Conservation (phyloP, 768 basidiomycete species). For the Collybia mongolica region DNA sequence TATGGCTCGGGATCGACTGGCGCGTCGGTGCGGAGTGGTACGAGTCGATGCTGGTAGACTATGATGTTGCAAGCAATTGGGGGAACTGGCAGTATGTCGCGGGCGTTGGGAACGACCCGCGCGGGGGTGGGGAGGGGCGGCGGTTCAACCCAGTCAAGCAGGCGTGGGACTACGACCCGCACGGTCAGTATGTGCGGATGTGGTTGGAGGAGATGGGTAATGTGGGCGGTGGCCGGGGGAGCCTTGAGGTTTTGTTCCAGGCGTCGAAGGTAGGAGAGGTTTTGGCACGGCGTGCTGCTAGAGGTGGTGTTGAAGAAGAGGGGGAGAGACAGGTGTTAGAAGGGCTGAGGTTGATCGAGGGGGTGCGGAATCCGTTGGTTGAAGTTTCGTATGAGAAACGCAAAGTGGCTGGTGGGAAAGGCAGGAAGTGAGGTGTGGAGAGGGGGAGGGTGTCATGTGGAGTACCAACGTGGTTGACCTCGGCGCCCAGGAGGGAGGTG, state of each 20-base stretch:
- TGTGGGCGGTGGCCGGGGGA: neutral
- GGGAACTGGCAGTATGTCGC: slow-evolving; percentile 5
- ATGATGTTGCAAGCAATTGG: slow-evolving; percentile 4
- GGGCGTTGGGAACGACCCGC: slow-evolving; percentile 5
- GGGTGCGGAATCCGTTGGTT: too few relatives aligned
- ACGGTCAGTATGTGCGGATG: neutral
- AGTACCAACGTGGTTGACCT: too few relatives aligned
- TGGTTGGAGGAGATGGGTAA: neutral
- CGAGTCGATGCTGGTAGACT: slow-evolving; percentile 5
- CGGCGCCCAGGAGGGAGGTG: too few relatives aligned
- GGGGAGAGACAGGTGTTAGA: too few relatives aligned
- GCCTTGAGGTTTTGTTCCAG: neutral
- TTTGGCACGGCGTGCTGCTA: neutral
- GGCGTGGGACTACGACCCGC: neutral
- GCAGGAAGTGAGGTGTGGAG: too few relatives aligned
- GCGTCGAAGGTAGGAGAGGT: neutral
- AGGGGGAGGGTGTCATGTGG: too few relatives aligned
- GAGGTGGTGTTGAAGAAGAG: neutral
- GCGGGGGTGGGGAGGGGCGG: neutral
- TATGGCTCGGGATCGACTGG: slow-evolving; percentile 3
- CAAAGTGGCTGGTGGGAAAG: too few relatives aligned
- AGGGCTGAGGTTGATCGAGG: too few relatives aligned
- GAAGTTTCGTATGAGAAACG: too few relatives aligned
- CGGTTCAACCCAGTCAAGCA: neutral
- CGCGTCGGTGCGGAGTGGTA: slow-evolving; percentile 5